Base-by-base conservation (phyloP, 805 yeast species). In the Candida parachauliodes region DNA sequence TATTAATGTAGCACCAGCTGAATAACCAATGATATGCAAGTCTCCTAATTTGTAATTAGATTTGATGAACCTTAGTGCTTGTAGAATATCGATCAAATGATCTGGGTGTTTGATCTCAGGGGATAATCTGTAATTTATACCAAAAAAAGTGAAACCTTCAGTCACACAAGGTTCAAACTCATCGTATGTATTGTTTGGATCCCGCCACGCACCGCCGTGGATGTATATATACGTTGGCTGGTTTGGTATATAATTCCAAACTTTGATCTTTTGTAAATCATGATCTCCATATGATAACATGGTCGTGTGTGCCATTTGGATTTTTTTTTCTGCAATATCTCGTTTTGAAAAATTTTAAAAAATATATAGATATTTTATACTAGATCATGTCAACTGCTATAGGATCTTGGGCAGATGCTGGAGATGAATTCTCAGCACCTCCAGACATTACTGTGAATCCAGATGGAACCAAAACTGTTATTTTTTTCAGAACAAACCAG, bases 151-250 rank as follows among this genome's bases (percentile, higher is more conserved):
- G 19, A 4, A 18, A 7, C 31, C 28, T 16, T 32, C 22, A 4
- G 33, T 11, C 6, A 32, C 30, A 17, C 10, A 27, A 15, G 33
- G 40, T n/a, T 61, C 62, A 37, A 76, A 77, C 48, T 83, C 91
- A 27, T 69, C 57, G 19, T 61, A 70, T 0, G 88, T 81, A 51
- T 82, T 81, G 2, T 44, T 53, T 1, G 79, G 76, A 50, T 83
- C 94, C 43, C 86, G 68, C 95, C 95, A 87, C 0, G 88, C 94
- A 0, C 96, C 96, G 1, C 96, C 96, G 58, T 87, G 96, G 27
- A 87, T 71, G 47, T 78, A 80, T 1, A 85, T 69, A 5, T 76
- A 37, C 14, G 74, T 57, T 2, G 51, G 39, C 15, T 34, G 33
- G n/a, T 43, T 39, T 2, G 38, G 36, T 12, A 33, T 41, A 29